Evolutionary conservation across 2,329 filamentous ascomycete species (phyloP).

Genomic region (Pyricularia grisea): DNA sequence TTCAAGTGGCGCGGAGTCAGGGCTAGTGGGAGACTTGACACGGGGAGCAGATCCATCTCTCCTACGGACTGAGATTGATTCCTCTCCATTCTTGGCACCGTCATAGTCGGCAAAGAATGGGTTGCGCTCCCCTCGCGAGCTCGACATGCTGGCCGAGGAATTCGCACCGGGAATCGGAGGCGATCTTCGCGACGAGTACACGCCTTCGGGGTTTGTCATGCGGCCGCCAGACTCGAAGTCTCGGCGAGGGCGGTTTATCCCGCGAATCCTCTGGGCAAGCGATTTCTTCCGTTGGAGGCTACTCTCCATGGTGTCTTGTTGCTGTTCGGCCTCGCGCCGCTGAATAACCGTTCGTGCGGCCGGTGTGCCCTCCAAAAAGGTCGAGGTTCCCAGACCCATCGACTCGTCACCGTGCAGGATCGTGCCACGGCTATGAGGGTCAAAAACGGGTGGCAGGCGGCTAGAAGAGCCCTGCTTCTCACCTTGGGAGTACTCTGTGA

Average conservation of each 20-base stretch:
- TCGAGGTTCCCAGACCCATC: constrained; percentile 81
- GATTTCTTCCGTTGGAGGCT: constrained; percentile 88
- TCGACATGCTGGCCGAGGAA: constrained; percentile 17
- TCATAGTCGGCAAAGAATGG: constrained; percentile 81
- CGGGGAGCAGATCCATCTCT: constrained; percentile 24
- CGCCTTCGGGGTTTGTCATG: constrained; percentile 44
- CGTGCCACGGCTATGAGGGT: constrained; percentile 57
- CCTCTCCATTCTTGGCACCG: constrained; percentile 44
- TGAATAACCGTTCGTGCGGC: constrained; percentile 73
- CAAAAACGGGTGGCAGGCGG: constrained; percentile 46
- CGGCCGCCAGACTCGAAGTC: constrained; percentile 51
- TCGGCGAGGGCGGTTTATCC: constrained; percentile 61
- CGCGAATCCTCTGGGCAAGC: constrained; percentile 80
- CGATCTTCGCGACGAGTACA: constrained; percentile 29
- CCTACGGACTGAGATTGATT: constrained; percentile 34
- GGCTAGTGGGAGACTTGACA: constrained; percentile 43
- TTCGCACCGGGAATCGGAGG: constrained; percentile 22
- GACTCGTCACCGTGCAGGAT: constrained; percentile 78
- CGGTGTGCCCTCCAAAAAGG: constrained; percentile 89
- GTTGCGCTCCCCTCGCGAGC: constrained; percentile 45
- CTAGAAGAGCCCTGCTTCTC: constrained; percentile 21
- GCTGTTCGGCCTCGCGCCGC: constrained; percentile 61
- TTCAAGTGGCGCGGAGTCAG: constrained; percentile 48
- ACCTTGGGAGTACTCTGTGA: constrained; percentile 53
- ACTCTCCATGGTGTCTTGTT: constrained; percentile 40